Evolutionary conservation across 768 basidiomycete species (phyloP), one percentile per base, ranked within the genome.

Genomic region (Lyophyllum atratum): DNA sequence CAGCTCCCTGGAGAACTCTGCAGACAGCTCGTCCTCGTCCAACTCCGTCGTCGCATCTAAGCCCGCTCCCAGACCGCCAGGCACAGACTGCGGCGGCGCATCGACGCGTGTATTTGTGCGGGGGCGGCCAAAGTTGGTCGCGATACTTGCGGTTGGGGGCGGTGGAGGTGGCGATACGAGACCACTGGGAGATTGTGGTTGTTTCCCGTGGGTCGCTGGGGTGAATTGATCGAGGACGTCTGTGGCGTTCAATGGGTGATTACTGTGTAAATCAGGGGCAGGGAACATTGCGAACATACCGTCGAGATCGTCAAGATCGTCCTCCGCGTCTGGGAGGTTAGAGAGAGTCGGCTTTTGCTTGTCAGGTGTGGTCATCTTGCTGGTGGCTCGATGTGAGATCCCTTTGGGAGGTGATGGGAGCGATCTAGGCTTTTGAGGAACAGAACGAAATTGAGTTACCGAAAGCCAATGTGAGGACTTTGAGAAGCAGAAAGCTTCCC

Each of bases 221-320:
- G 63, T 69, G 62, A 82, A 82, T 60, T 82, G 72, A 44, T 74
- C 71, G 11, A 83, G 72, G 43, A 82, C 76, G 67, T 83, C 81
- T 60, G 49, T 22, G 43, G 53, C 44, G 26, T 54, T 37, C 55
- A 43, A 12, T n/a, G 47, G 54, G 33, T 47, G 45, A 21, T 24
- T 19, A 53, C 28, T 55, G 28, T n/a, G 52, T 12, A 19, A 19
- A 28, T 19, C 52, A 6, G 14, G 31, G 21, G 51, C 26, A 25
- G 25, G 48, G 26, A 29, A 22, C 19, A 17, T 15, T 49, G 19
- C 53, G 28, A 26, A 52, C 64, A 45, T 55, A 79, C 79, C 82
- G 67, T 90, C 87, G 46, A 90, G 81, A 64, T 90, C 87, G 64
- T 90, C 87, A 19, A 88, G 66, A 68, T 90, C 85, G 21, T 87